Evolutionary conservation across 2,329 filamentous ascomycete species (phyloP).

Genomic region (Penicillium digitatum): DNA sequence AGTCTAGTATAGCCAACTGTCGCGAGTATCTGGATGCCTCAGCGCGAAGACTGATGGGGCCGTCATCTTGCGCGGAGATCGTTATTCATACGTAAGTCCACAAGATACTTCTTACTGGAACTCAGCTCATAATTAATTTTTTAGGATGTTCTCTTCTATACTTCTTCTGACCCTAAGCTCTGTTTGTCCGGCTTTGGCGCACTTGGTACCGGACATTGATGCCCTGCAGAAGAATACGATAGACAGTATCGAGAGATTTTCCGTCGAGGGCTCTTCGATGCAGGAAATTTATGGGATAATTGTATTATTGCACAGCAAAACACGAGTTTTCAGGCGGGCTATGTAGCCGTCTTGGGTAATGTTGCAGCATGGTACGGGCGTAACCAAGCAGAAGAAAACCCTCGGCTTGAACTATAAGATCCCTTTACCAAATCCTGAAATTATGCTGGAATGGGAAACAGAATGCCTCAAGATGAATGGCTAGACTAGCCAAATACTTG

Average conservation of each 20-base stretch:
- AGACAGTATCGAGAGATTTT: neutral
- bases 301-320: slow-evolving; percentile 4
- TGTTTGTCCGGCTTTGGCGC: slow-evolving; percentile 1
- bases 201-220: slow-evolving; percentile 4
- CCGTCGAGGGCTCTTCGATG: neutral
- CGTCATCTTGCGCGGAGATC: slow-evolving; percentile 1
- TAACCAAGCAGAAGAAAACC: no score
- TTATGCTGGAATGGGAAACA: no score
- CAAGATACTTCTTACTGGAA: no score
- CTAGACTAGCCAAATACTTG: no score
- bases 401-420: no score
- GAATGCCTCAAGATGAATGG: no score
- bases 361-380: no score
- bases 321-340: neutral
- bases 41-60: neutral
- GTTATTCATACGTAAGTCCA: slow-evolving; percentile 4
- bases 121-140: neutral
- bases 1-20: slow-evolving; percentile 2
- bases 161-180: slow-evolving; percentile 3
- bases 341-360: no score
- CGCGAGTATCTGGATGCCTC: slow-evolving; percentile 3
- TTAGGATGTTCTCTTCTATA: slow-evolving; percentile 7
- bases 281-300: slow-evolving; percentile 4
- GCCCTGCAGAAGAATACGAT: slow-evolving; percentile 1
- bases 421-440: no score